These are phyloP conservation scores for Fusarium pseudoanthophilum DNA, from an alignment of 2,329 filamentous ascomycete species.

Conservation along the genomic window DNA sequence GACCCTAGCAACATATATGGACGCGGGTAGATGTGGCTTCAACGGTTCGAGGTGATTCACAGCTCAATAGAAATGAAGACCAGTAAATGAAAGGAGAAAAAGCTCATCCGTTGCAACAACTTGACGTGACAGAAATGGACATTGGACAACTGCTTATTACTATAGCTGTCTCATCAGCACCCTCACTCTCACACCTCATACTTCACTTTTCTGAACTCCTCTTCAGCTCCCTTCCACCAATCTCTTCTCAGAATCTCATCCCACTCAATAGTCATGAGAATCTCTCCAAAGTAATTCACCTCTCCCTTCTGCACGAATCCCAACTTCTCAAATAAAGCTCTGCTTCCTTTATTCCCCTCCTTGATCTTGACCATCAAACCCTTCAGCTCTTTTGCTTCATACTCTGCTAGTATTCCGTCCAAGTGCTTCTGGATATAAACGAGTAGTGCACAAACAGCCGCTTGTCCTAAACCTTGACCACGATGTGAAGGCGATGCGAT, in stretches of 20 bases:
- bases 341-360: slow-evolving; percentile 63
- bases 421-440: slow-evolving; percentile 71
- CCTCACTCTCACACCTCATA: slow-evolving; percentile 30
- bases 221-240: slow-evolving; percentile 37
- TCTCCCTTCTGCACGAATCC: slow-evolving; percentile 63
- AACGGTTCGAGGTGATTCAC: too few species aligned
- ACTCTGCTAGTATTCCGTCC: slow-evolving; percentile 62
- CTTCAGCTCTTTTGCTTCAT: slow-evolving; percentile 42
- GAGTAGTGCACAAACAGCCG: slow-evolving; percentile 74
- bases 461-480: slow-evolving; percentile 71
- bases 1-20: not conserved
- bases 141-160: not conserved
- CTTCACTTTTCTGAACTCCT: slow-evolving; percentile 38
- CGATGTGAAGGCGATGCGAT: slow-evolving; percentile 71
- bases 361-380: slow-evolving; percentile 68
- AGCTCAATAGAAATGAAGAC: too few species aligned
- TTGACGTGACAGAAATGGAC: not conserved
- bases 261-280: slow-evolving; percentile 60
- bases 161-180: not conserved
- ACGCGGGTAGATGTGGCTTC: not conserved
- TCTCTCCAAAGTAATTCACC: slow-evolving; percentile 70
- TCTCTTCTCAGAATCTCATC: slow-evolving; percentile 34
- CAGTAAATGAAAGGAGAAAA: too few species aligned
- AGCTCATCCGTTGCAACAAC: not conserved
- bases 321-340: slow-evolving; percentile 61